These are phyloP conservation scores for Trichoderma parareesei DNA, from an alignment of 495 filamentous ascomycete genomes.

Conservation along the genomic window DNA sequence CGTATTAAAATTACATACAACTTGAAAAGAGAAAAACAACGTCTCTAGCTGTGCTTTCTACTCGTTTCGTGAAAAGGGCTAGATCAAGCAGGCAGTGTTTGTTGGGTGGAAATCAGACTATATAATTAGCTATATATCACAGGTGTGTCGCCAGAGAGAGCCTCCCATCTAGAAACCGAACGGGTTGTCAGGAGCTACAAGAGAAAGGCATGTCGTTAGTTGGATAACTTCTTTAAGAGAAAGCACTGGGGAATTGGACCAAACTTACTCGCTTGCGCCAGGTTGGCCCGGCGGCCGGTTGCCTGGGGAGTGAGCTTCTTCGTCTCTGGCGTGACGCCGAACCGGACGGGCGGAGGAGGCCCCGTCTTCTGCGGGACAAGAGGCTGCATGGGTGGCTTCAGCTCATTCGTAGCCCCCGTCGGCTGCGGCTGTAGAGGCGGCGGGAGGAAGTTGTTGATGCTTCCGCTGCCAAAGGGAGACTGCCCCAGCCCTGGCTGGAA, in stretches of 20 bases:
- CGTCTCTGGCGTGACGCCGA: conserved; percentile 62
- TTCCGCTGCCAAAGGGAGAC: conserved; percentile 27
- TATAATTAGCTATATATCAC: not conserved
- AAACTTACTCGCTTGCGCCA: conserved; percentile 91
- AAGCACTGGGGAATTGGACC: conserved; percentile 13
- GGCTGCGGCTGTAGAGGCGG: conserved; percentile 35
- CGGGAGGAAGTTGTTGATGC: conserved; percentile 50
- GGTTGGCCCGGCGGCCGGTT: conserved; percentile 82
- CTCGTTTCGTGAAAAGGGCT: not conserved
- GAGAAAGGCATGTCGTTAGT: not conserved
- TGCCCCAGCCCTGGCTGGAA: conserved; percentile 46
- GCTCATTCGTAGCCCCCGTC: conserved; percentile 12
- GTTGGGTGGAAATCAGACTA: not conserved
- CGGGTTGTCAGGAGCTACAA: conserved; percentile 11
- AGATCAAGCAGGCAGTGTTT: conserved; percentile 3
- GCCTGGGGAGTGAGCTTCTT: conserved; percentile 82
- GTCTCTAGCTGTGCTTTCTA: not conserved
- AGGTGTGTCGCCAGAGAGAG: not conserved
- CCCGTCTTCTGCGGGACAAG: conserved; percentile 86
- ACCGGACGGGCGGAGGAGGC: conserved; percentile 81
- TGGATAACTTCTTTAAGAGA: not conserved
- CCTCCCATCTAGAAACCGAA: conserved; percentile 10
- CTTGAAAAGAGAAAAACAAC: not conserved
- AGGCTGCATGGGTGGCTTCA: conserved; percentile 28
- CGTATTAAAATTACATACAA: conserved; percentile 2